Base-by-base conservation (phyloP, 108 stramenopile species). In the Phaeodactylum tricornutum region DNA sequence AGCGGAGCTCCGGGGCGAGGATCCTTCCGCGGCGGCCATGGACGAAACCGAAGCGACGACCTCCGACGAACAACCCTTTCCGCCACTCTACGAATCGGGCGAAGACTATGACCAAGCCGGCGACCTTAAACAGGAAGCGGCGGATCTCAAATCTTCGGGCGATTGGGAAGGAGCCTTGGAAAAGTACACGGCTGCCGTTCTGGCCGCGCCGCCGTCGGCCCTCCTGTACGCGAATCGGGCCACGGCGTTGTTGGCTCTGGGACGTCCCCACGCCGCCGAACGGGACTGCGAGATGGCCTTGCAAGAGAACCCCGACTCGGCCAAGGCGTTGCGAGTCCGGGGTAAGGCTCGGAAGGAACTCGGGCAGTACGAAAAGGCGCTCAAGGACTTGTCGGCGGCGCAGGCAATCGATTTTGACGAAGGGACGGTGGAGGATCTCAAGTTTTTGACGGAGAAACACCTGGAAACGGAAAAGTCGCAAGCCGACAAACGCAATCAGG, bases 321-420 rank as follows among this genome's bases (percentile, higher is more conserved):
- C 81, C 47, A 87, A 87, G 64, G 53, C 53, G 1, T 29, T 93
- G 12, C 64, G 84, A 27, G 68, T 73, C 34, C 74, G 92, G 4
- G 92, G 92, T 17, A 76, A 66, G 29, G 57, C 64, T 6, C 36
- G 32, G 17, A 55, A 59, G 50, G 62, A 62, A 6, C 41, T 75
- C 38, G 55, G 57, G 22, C 64, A 85, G 51, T 77, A 57, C 34
- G 61, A 61, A 22, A 14, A 24, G 24, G 72, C 75, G 22, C 43
- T 63, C 6, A 60, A 64, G 21, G 81, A 83, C 49, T 70, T 78
- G 61, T 54, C 57, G 40, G 66, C 66, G 11, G 72, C 77, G n/a
- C 92, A 93, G 64, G 17, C 71, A 6, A 87, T 89, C 53, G 92
- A 93, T 68, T 93, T 74, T 62, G 87, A 93, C 61, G 79, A 77